Conservation (phyloP, 2,329 filamentous ascomycete species). For the Alternaria conjuncta region DNA sequence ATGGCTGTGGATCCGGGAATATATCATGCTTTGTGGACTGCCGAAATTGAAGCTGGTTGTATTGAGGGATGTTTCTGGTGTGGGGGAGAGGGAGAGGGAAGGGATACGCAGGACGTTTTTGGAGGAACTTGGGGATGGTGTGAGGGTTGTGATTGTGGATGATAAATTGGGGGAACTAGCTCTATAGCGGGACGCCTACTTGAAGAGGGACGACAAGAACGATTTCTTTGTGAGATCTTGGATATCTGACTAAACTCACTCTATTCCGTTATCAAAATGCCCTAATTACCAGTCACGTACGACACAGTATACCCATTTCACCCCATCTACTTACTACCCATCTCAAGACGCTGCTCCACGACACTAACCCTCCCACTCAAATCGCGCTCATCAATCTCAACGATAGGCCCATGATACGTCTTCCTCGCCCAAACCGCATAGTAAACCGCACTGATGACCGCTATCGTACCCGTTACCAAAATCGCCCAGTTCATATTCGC, state of each 20-base stretch:
- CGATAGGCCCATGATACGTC: constrained; percentile 34
- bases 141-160: not conserved
- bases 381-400: constrained; percentile 18
- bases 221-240: not conserved
- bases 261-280: rapidly evolving
- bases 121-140: not conserved
- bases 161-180: not conserved
- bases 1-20: not conserved
- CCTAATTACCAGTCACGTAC: rapidly evolving
- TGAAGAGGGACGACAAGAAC: not conserved
- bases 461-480: constrained; percentile 25
- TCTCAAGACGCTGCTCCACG: not conserved
- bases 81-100: not conserved
- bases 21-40: not conserved
- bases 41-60: not conserved
- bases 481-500: constrained; percentile 40
- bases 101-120: not conserved
- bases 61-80: not conserved
- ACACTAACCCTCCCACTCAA: not conserved
- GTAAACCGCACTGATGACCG: constrained; percentile 27
- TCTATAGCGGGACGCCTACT: not conserved
- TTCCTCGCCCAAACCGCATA: constrained; percentile 33
- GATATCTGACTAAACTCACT: not conserved
- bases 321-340: not conserved
- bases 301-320: rapidly evolving